These are phyloP conservation scores for Pichia thaimueangensis DNA, from an alignment of 805 yeast genomes.

Conservation along the genomic window DNA sequence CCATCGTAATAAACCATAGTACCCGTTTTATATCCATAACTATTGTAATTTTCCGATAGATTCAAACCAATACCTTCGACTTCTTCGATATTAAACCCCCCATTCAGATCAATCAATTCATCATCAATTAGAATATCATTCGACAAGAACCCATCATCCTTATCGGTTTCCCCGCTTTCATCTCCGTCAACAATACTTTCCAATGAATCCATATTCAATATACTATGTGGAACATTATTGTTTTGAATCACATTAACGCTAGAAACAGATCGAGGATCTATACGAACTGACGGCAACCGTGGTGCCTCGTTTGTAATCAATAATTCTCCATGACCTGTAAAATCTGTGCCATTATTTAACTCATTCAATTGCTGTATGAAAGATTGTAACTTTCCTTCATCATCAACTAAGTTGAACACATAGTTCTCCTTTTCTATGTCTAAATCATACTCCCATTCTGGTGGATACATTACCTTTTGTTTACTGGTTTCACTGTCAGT, in stretches of 20 bases:
- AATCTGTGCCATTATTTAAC: slow-evolving; percentile 14
- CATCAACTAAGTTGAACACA: slow-evolving; percentile 24
- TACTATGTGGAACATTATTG: too few relatives aligned
- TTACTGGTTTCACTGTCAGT: background rate
- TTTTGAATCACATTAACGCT: too few relatives aligned
- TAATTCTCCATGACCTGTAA: slow-evolving; percentile 5
- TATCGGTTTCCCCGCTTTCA: background rate
- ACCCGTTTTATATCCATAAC: slow-evolving; percentile 5
- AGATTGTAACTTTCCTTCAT: slow-evolving; percentile 21
- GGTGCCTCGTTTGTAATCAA: slow-evolving; percentile 16
- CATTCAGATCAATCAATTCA: slow-evolving; percentile 6
- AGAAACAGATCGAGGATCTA: too few relatives aligned
- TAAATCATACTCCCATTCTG: slow-evolving; percentile 34
- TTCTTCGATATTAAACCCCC: slow-evolving; percentile 7
- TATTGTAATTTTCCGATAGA: background rate
- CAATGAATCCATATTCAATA: slow-evolving; percentile 6
- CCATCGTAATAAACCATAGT: background rate
- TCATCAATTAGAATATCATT: slow-evolving; percentile 6
- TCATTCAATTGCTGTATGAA: slow-evolving; percentile 14
- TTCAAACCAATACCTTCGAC: slow-evolving; percentile 4
- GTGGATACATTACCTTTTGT: slow-evolving; percentile 27
- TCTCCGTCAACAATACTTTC: slow-evolving; percentile 7
- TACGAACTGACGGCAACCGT: slow-evolving; percentile 22
- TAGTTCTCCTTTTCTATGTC: slow-evolving; percentile 19
- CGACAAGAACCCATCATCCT: slow-evolving; percentile 4